These are phyloP conservation scores for Fusarium sp. DNA, from an alignment of 2,329 filamentous ascomycete genomes.

Conservation along the genomic window DNA sequence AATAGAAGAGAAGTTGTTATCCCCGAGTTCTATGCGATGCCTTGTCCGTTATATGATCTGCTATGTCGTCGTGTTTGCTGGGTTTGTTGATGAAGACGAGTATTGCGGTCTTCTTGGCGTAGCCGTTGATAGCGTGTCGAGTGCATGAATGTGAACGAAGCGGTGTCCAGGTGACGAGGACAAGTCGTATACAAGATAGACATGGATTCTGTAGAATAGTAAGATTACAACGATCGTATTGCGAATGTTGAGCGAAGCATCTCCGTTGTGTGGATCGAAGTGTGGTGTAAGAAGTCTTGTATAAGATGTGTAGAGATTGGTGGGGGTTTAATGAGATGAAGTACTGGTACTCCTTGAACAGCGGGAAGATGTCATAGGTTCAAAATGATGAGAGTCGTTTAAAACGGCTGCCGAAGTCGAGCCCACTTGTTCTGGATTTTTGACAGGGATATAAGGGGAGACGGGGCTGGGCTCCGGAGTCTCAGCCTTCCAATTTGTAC, in stretches of 20 bases:
- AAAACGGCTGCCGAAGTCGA: conserved; percentile 27
- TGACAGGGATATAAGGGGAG: conserved; percentile 26
- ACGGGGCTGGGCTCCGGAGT: conserved; percentile 6
- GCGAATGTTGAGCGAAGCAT: conserved; percentile 16
- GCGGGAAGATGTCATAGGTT: conserved; percentile 34
- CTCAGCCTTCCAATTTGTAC: background rate
- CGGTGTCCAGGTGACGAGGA: conserved; percentile 33
- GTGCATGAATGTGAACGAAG: conserved; percentile 28
- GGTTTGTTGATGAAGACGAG: conserved; percentile 10
- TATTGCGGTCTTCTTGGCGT: conserved; percentile 30
- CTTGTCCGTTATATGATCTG: background rate
- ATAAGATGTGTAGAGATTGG: conserved; percentile 1
- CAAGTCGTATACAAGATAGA: conserved; percentile 31
- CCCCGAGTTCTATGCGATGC: conserved; percentile 6
- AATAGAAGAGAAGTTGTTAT: background rate
- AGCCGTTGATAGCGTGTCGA: conserved; percentile 36
- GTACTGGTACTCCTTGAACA: conserved; percentile 3
- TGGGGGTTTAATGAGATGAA: conserved; percentile 20
- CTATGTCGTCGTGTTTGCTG: conserved; percentile 9
- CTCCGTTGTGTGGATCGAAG: background rate
- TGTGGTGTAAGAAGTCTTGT: background rate
- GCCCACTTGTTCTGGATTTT: conserved; percentile 24
- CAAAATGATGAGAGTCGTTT: conserved; percentile 15
- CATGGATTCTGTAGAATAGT: conserved; percentile 34
- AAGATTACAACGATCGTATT: conserved; percentile 29